phyloP scores from a whole-genome alignment of 2,329 filamentous ascomycete genomes.

The Venturia oleaginea region DNA sequence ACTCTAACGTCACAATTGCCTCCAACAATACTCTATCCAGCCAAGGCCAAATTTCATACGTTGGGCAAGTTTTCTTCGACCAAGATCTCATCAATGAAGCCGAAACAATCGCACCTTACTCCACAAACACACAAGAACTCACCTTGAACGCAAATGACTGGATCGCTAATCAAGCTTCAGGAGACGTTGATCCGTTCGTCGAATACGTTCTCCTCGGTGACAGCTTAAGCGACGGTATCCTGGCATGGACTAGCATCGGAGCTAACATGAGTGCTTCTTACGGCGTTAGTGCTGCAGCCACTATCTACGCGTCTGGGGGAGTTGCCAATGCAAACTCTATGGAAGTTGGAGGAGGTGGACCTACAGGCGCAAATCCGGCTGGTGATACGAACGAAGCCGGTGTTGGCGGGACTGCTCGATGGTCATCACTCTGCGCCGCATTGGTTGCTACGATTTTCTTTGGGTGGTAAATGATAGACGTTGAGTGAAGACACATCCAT shows the following conservation, averaged over 20 bases:
- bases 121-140: slow-evolving; percentile 32
- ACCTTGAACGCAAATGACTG: slow-evolving; percentile 45
- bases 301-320: slow-evolving; percentile 6
- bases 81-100: slow-evolving; percentile 47
- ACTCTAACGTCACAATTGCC: background rate
- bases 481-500: background rate
- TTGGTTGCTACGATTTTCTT: background rate
- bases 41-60: slow-evolving; percentile 43
- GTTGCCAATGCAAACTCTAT: slow-evolving; percentile 9
- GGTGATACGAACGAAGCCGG: background rate
- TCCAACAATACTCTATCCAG: slow-evolving; percentile 9
- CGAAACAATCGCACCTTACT: slow-evolving; percentile 38
- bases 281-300: slow-evolving; percentile 7
- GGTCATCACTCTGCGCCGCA: background rate
- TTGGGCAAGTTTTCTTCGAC: slow-evolving; percentile 58
- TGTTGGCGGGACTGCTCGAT: background rate
- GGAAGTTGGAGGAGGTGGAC: background rate
- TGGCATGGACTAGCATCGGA: slow-evolving; percentile 15
- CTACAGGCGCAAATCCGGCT: background rate
- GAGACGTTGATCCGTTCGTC: slow-evolving; percentile 48
- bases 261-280: slow-evolving; percentile 9
- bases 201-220: slow-evolving; percentile 51
- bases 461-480: background rate
- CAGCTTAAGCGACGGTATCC: slow-evolving; percentile 17
- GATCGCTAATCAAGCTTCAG: slow-evolving; percentile 40